These are phyloP conservation scores for Eutrema salsugineum DNA, from an alignment of 441 rosid species.

Conservation along the genomic window DNA sequence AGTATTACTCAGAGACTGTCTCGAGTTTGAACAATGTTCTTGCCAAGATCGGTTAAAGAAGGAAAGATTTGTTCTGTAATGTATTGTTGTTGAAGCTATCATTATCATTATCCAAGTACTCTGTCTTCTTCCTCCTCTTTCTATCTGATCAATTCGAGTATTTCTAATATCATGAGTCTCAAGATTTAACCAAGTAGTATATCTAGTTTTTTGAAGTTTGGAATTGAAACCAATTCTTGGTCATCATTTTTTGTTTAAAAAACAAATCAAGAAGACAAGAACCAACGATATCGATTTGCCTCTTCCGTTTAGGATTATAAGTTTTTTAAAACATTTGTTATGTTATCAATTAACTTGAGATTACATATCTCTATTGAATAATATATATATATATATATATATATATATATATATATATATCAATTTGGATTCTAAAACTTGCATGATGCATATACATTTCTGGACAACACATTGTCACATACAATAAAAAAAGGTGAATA, in stretches of 20 bases:
- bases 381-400: too few species aligned
- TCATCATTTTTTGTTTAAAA: background rate
- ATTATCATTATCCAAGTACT: conserved; percentile 20
- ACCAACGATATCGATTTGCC: too few species aligned
- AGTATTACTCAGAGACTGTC: conserved; percentile 79
- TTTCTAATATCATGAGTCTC: background rate
- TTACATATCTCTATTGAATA: too few species aligned
- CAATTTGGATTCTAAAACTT: background rate
- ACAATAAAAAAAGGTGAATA: background rate
- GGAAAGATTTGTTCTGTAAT: background rate
- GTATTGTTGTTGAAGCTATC: background rate
- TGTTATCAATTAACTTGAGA: too few species aligned
- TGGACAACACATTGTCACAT: background rate
- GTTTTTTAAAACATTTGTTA: too few species aligned
- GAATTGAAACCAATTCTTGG: background rate
- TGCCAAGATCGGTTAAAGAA: conserved; percentile 67
- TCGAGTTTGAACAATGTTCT: conserved; percentile 79
- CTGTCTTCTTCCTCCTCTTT: conserved; percentile 2
- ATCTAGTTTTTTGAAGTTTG: background rate
- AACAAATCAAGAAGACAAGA: background rate
- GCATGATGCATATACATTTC: background rate
- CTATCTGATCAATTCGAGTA: background rate
- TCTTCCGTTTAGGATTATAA: too few species aligned
- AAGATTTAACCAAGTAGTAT: background rate
- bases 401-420: too few species aligned